phyloP scores from a whole-genome alignment of 176 grass and related monocot species.

The Aechmea fasciata region DNA sequence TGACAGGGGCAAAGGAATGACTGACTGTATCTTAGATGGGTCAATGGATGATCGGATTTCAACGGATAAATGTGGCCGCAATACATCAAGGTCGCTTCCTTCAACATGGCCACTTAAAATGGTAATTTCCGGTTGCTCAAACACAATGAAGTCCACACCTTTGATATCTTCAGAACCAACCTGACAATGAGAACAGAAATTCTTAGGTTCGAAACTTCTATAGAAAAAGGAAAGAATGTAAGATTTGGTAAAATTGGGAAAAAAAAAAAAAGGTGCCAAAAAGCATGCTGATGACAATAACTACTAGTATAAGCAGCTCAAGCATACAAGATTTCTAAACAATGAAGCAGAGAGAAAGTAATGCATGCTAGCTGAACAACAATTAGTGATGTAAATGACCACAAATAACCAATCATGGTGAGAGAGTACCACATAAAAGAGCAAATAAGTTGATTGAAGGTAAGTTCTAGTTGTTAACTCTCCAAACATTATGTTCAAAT shows the following conservation, averaged over 20 bases:
- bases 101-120: conserved; percentile 78
- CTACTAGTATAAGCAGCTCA: too few relatives aligned
- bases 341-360: background rate
- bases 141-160: conserved; percentile 75
- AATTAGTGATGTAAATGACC: background rate
- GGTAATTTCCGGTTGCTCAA: conserved; percentile 71
- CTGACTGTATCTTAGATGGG: conserved; percentile 64
- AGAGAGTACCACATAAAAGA: too few relatives aligned
- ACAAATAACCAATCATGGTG: too few relatives aligned
- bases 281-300: too few relatives aligned
- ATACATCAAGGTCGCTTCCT: conserved; percentile 39
- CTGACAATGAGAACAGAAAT: conserved; percentile 29
- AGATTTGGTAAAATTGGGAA: too few relatives aligned
- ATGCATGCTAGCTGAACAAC: background rate
- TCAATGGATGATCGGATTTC: conserved; percentile 66
- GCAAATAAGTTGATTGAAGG: too few relatives aligned
- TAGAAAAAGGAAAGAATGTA: too few relatives aligned
- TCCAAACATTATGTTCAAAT: too few relatives aligned
- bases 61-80: conserved; percentile 68
- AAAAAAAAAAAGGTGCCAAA: too few relatives aligned
- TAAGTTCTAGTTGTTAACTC: too few relatives aligned
- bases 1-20: conserved; percentile 68
- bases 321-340: background rate
- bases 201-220: too few relatives aligned
- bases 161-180: conserved; percentile 64